A percentile compares a stretch with the other conserved stretches of the same genome.
These are phyloP conservation scores for Dalbergia cultrata DNA, from an alignment of 306 rosid genomes.

Conservation along the genomic window DNA sequence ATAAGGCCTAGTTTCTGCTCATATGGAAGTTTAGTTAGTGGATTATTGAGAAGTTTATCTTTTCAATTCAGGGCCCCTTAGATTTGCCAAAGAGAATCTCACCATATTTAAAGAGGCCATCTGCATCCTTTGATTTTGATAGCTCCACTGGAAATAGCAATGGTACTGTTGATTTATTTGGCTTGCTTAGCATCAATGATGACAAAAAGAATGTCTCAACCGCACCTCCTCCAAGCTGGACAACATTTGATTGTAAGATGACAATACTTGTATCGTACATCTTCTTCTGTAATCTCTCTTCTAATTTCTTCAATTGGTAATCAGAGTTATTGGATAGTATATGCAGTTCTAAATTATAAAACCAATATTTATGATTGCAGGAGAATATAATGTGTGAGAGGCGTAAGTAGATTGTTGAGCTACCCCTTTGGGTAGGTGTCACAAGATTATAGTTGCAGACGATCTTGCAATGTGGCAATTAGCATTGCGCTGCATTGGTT, in stretches of 20 bases:
- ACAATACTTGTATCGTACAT: slow-evolving; percentile 34
- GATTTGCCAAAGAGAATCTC: slow-evolving; percentile 51
- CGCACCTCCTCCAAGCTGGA: slow-evolving; percentile 69
- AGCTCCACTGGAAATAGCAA: slow-evolving; percentile 40
- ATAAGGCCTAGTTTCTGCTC: no score
- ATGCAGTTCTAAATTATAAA: slow-evolving; percentile 31
- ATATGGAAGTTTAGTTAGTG: background rate
- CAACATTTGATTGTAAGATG: slow-evolving; percentile 82
- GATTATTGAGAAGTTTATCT: slow-evolving; percentile 29
- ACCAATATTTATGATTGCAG: slow-evolving; percentile 45
- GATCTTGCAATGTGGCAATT: slow-evolving; percentile 18
- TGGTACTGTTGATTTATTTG: slow-evolving; percentile 54
- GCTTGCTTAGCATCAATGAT: slow-evolving; percentile 49
- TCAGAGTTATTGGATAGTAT: background rate
- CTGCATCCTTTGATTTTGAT: slow-evolving; percentile 54
- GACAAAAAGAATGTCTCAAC: slow-evolving; percentile 49
- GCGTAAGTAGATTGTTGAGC: slow-evolving; percentile 43
- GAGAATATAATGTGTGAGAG: slow-evolving; percentile 29
- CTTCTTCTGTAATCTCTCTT: slow-evolving; percentile 12
- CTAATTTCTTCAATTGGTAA: slow-evolving; percentile 9
- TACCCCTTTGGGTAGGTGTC: slow-evolving; percentile 46
- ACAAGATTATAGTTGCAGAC: slow-evolving; percentile 40
- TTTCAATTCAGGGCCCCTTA: slow-evolving; percentile 59
- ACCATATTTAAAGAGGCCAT: slow-evolving; percentile 51
- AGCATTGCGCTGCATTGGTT: slow-evolving; percentile 16